Base-by-base conservation (phyloP, 2,329 filamentous ascomycete genomes). In the Chrysosporium keratinophilum region DNA sequence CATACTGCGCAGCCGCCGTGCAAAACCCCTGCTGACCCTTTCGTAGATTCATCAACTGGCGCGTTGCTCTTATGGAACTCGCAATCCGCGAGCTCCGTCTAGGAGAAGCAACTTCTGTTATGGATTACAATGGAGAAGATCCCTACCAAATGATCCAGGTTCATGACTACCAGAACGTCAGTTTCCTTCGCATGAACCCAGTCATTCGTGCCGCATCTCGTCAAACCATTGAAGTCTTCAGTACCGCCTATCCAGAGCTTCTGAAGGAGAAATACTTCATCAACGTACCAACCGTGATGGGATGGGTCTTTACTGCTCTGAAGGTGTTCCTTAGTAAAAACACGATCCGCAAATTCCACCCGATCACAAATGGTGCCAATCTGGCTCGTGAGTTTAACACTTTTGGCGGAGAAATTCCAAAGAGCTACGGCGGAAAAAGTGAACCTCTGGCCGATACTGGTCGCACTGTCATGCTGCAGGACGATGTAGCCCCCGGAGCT, bases 201-300 rank as follows among this genome's bases (percentile, higher is more conserved):
- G 76, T 78, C 54, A 83, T 93, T 70, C 89, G 87, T 69, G 77
- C 82, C 2, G 86, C 87, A 14, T 85, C 82, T 59, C 83, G 82
- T 64, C 82, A 90, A 72, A 90, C 87, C 44, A 94, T 96, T 67
- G 78, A 85, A 57, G 77, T 86, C 50, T 88, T 96, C 67, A 80
- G 83, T 50, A 82, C 80, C 61, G 86, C 87, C 60, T 96, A 96
- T 72, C 90, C 91, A 0, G 91, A 96, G 74, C 81, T 95, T 9
- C 78, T 96, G 47, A 82, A 81, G 62, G 81, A 91, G 73, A 96
- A 96, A 76, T 96, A 90, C 78, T 96, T 96, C 67, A 86, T 96
- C 72, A 96, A 96, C 64, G 88, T 96, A 5, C 91, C 91, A 0
- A 71, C 83, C 54, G 77, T 96, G 63, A 96, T 96, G 90, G 87